A percentile compares a stretch with the other conserved stretches of the same genome.
phyloP scores from a whole-genome alignment of 805 yeast species.

The Candida orba region DNA sequence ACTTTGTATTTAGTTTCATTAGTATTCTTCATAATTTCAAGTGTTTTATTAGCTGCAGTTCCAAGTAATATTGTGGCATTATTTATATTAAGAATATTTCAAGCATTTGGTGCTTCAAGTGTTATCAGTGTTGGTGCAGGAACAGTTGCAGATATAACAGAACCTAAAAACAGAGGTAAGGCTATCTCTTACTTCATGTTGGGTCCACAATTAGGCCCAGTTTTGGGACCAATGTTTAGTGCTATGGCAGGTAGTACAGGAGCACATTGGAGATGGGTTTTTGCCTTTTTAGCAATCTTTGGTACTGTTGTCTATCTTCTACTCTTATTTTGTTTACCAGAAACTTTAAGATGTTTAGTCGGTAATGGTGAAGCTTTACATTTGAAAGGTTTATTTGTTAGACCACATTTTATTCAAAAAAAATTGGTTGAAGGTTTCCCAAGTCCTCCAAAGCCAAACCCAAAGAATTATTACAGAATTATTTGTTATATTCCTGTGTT shows the following conservation, averaged over 20 bases:
- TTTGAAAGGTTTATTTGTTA: constrained; percentile 21
- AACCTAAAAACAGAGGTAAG: constrained; percentile 61
- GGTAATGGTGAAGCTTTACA: constrained; percentile 37
- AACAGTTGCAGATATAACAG: constrained; percentile 70
- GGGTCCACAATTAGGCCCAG: constrained; percentile 85
- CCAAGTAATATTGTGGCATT: constrained; percentile 65
- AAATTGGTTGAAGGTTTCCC: constrained; percentile 28
- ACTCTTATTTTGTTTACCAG: constrained; percentile 62
- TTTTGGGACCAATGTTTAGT: constrained; percentile 79
- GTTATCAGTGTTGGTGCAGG: constrained; percentile 93
- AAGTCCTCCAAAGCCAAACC: constrained; percentile 39
- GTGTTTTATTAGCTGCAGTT: constrained; percentile 55
- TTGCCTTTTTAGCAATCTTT: constrained; percentile 67
- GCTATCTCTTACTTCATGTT: constrained; percentile 82
- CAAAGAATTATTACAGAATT: constrained; percentile 30
- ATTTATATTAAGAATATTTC: constrained; percentile 58
- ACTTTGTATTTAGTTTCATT: constrained; percentile 56
- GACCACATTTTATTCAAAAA: constrained; percentile 25
- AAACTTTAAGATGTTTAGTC: constrained; percentile 63
- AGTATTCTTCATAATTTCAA: constrained; percentile 48
- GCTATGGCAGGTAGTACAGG: constrained; percentile 61
- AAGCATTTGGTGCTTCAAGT: constrained; percentile 79
- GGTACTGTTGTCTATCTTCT: constrained; percentile 47
- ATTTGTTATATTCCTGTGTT: constrained; percentile 37
- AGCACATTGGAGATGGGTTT: constrained; percentile 76